These are phyloP conservation scores for Aurantiochytrium sp. DNA, from an alignment of 108 stramenopile genomes.

Conservation along the genomic window DNA sequence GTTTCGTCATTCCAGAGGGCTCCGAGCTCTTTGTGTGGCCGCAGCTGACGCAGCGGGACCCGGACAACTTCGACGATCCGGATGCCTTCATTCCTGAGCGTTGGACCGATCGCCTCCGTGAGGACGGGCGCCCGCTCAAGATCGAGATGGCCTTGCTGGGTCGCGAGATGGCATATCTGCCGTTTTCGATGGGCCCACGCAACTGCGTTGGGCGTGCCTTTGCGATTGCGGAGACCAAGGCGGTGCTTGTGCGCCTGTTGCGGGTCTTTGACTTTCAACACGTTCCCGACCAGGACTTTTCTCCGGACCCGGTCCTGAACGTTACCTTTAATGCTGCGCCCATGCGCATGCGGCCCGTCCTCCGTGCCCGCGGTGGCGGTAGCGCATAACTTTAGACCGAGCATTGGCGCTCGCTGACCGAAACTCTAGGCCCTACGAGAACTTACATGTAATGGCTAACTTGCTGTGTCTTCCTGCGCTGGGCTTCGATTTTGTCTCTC, in stretches of 20 bases:
- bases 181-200: conserved; percentile 16
- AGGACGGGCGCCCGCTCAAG: background rate
- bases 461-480: too few species aligned
- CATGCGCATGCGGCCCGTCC: too few species aligned
- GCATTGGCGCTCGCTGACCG: too few species aligned
- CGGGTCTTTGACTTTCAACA: background rate
- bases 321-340: too few species aligned
- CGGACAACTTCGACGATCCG: background rate
- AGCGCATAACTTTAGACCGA: too few species aligned
- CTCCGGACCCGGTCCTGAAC: too few species aligned
- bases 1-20: background rate
- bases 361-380: too few species aligned
- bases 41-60: background rate
- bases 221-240: background rate
- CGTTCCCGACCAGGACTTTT: background rate
- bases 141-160: background rate
- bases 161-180: background rate
- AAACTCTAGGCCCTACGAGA: too few species aligned
- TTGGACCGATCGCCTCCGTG: background rate
- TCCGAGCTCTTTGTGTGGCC: background rate
- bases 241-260: background rate
- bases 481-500: too few species aligned
- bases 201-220: conserved; percentile 20
- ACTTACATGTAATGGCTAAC: too few species aligned
- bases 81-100: conserved; percentile 14